A percentile compares a stretch with the other conserved stretches of the same genome.
These are phyloP conservation scores for Syzygium malaccense DNA, from an alignment of 441 rosid species.

Conservation along the genomic window DNA sequence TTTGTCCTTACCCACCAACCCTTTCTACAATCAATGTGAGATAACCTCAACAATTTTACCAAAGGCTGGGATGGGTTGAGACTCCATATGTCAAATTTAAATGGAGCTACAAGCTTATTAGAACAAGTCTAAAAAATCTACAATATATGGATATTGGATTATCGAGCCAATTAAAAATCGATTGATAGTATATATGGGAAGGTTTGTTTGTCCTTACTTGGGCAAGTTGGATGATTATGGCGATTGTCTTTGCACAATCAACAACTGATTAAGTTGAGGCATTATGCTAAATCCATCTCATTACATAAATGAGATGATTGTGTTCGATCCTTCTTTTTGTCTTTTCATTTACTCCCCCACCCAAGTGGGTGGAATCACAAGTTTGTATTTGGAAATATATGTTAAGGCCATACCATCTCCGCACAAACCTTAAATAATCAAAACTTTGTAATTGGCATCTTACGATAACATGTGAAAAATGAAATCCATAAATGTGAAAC, in stretches of 20 bases:
- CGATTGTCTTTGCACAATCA: neutral
- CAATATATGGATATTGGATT: too few species aligned
- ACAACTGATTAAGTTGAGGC: neutral
- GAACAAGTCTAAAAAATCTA: too few species aligned
- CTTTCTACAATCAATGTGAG: too few species aligned
- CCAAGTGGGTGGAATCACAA: too few species aligned
- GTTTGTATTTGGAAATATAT: too few species aligned
- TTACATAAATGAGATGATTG: neutral
- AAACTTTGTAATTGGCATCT: neutral
- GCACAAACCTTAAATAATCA: neutral
- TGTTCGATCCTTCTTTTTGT: rapidly evolving
- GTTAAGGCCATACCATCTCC: too few species aligned
- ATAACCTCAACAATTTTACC: too few species aligned
- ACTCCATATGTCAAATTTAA: too few species aligned
- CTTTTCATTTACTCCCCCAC: neutral
- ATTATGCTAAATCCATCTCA: neutral
- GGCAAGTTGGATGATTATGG: neutral
- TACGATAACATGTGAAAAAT: neutral
- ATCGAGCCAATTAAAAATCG: neutral
- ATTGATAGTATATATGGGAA: neutral
- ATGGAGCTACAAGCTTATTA: too few species aligned
- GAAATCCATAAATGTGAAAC: neutral
- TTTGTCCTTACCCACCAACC: too few species aligned
- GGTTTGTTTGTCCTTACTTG: neutral
- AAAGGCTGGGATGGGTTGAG: too few species aligned